Conservation (phyloP, 140 eudicot species). For the Bidens hawaiensis region DNA sequence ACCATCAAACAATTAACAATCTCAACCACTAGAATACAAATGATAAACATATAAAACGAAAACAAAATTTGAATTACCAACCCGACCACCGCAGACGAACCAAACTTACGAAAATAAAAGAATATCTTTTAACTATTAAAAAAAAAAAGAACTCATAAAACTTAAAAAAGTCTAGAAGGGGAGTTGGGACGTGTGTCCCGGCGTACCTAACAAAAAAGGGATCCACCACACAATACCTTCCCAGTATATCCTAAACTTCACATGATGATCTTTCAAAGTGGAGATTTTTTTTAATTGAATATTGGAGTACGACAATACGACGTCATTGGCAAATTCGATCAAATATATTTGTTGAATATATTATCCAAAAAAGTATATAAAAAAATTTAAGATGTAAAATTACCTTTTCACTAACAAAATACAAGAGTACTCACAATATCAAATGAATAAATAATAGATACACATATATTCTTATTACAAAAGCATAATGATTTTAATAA, state of each 20-base stretch:
- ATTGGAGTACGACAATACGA: neutral
- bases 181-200: conserved; percentile 3
- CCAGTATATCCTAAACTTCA: conserved; percentile 1
- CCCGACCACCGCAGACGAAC: no score
- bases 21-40: no score
- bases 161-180: neutral
- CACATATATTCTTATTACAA: no score
- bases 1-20: no score
- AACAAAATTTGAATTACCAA: no score
- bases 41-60: no score
- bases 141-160: no score
- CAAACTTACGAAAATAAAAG: neutral
- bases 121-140: neutral
- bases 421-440: no score
- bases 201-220: conserved; percentile 2
- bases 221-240: neutral
- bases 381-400: no score
- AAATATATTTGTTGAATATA: neutral
- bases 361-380: neutral
- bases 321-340: neutral
- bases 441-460: no score
- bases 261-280: conserved; percentile 4
- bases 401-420: no score
- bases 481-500: no score
- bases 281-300: neutral